Evolutionary conservation across 2,329 filamentous ascomycete species (phyloP).

Genomic region (Trichoderma sp.): DNA sequence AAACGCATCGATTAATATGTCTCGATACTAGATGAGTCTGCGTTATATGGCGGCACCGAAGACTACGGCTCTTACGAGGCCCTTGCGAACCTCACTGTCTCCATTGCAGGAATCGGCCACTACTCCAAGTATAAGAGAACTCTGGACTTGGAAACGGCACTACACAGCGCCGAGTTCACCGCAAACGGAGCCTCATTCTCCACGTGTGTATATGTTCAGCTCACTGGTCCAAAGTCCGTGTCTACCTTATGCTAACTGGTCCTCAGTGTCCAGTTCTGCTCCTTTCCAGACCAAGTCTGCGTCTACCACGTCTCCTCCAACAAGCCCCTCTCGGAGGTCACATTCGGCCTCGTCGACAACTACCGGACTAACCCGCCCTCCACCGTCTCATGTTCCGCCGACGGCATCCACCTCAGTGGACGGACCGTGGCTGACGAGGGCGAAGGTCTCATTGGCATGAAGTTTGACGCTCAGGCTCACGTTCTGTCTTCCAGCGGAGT

Average conservation of each 20-base stretch:
- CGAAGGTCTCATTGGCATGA: constrained; percentile 28
- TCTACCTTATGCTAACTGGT: constrained; percentile 24
- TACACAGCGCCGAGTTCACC: constrained; percentile 43
- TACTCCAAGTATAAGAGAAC: constrained; percentile 44
- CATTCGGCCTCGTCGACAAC: constrained; percentile 21
- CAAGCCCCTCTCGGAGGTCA: constrained; percentile 23
- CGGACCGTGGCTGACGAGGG: constrained; percentile 25
- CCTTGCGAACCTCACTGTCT: constrained; percentile 50
- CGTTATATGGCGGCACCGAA: constrained; percentile 44
- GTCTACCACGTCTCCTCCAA: constrained; percentile 35
- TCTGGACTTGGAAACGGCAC: constrained; percentile 49
- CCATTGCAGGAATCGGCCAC: constrained; percentile 39
- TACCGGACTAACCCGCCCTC: constrained; percentile 26
- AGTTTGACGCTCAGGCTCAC: constrained; percentile 25
- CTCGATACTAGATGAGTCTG: constrained; percentile 37
- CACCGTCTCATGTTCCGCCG: constrained; percentile 5
- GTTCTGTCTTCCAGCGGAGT: constrained; percentile 7
- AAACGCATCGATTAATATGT: too few species aligned
- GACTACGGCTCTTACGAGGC: constrained; percentile 52
- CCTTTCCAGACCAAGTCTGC: constrained; percentile 45
- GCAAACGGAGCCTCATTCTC: constrained; percentile 36
- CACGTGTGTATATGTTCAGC: background rate
- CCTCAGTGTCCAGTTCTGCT: constrained; percentile 44
- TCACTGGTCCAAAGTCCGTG: background rate
- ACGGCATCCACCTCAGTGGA: constrained; percentile 23